Conservation (phyloP, 2,329 filamentous ascomycete genomes). For the Aspergillus niger region DNA sequence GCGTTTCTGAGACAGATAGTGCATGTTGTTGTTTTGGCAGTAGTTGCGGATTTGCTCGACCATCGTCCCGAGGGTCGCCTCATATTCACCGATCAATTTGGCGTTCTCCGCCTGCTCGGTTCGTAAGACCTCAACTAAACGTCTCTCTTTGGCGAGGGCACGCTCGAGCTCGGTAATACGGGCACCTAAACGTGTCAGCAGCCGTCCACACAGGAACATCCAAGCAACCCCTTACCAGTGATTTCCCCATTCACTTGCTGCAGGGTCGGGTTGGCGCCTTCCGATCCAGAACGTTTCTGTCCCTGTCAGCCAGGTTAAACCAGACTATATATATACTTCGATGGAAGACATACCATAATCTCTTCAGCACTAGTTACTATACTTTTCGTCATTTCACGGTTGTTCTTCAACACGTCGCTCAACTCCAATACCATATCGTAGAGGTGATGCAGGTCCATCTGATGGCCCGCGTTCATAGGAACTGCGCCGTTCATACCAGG, state of each 20-base stretch:
- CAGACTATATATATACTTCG: background rate
- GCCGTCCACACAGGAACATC: background rate
- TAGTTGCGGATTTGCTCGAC: conserved; percentile 55
- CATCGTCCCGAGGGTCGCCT: conserved; percentile 49
- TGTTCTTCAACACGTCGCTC: conserved; percentile 52
- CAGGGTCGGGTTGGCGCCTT: conserved; percentile 41
- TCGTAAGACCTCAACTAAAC: conserved; percentile 44
- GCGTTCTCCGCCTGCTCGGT: conserved; percentile 52
- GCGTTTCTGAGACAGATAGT: conserved; percentile 49
- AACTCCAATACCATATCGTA: conserved; percentile 54
- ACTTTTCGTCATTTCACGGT: conserved; percentile 52
- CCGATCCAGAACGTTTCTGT: conserved; percentile 47
- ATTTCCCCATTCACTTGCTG: conserved; percentile 50
- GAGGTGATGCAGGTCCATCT: conserved; percentile 55
- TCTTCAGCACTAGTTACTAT: conserved; percentile 54
- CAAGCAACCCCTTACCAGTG: conserved; percentile 34
- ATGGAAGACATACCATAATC: conserved; percentile 44
- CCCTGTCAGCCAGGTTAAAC: conserved; percentile 8
- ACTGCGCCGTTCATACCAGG: conserved; percentile 41
- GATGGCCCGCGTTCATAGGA: conserved; percentile 52
- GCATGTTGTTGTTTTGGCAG: conserved; percentile 52
- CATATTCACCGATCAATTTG: conserved; percentile 52
- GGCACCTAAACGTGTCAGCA: conserved; percentile 35
- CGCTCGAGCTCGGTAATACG: conserved; percentile 53
- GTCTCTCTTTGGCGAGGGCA: conserved; percentile 49